Conservation (phyloP, 208 protist genomes). For the Lotmaria passim region DNA sequence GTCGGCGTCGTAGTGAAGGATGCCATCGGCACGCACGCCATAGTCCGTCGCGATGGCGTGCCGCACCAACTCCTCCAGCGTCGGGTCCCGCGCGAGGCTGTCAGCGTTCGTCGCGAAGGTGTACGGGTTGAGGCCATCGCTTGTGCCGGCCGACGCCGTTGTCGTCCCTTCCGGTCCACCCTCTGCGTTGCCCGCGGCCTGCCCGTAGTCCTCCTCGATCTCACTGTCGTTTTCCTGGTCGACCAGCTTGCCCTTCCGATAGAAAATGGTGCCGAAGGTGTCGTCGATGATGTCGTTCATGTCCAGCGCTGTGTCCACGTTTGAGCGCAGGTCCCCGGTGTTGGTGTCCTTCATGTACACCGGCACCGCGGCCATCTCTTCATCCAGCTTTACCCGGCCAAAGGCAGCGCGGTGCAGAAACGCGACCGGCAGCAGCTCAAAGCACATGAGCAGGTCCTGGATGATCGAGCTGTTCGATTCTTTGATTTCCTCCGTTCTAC, state of each 20-base stretch:
- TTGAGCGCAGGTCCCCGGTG: conserved; percentile 60
- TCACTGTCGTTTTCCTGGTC: conserved; percentile 79
- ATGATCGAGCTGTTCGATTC: conserved; percentile 62
- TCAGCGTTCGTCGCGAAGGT: conserved; percentile 36
- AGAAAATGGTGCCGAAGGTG: conserved; percentile 88
- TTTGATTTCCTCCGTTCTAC: conserved; percentile 36
- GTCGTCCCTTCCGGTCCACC: conserved; percentile 16
- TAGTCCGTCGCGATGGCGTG: conserved; percentile 74
- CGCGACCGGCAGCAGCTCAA: conserved; percentile 81
- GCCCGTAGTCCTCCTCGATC: conserved; percentile 44
- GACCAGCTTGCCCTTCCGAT: conserved; percentile 72
- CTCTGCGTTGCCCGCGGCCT: conserved; percentile 22
- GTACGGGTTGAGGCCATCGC: conserved; percentile 13
- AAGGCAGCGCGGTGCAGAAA: conserved; percentile 85
- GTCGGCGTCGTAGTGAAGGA: conserved; percentile 79
- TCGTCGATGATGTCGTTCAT: conserved; percentile 85
- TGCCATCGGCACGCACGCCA: conserved; percentile 67
- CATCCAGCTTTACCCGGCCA: conserved; percentile 67
- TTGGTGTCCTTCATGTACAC: conserved; percentile 84
- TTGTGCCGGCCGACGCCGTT: neutral
- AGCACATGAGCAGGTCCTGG: conserved; percentile 89
- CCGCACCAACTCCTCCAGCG: conserved; percentile 74
- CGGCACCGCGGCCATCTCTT: conserved; percentile 80
- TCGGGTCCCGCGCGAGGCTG: conserved; percentile 58
- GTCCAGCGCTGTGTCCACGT: conserved; percentile 76